Conservation (phyloP, 371 early-diverging fungal genomes). For the Coemansia sp. region DNA sequence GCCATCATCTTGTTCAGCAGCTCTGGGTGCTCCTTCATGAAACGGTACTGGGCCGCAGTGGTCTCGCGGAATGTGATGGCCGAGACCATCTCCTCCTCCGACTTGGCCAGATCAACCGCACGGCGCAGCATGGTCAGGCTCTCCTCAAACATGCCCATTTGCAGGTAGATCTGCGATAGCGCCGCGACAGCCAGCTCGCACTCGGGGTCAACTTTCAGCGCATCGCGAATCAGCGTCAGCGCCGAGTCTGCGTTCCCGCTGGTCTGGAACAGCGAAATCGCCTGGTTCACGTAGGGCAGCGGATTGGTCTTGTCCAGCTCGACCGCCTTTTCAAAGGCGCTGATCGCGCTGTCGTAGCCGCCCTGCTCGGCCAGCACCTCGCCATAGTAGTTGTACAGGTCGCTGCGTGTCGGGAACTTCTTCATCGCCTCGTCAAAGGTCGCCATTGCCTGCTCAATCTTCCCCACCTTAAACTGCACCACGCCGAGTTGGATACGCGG, state of each 20-base stretch:
- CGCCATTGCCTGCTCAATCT: slow-evolving; percentile 66
- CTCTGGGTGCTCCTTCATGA: slow-evolving; percentile 55
- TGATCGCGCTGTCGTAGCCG: slow-evolving; percentile 82
- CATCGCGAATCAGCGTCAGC: slow-evolving; percentile 75
- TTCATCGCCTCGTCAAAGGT: slow-evolving; percentile 79
- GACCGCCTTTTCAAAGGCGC: slow-evolving; percentile 91
- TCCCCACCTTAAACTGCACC: slow-evolving; percentile 89
- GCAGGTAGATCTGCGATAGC: slow-evolving; percentile 84
- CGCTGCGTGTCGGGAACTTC: slow-evolving; percentile 79
- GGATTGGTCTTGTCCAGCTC: slow-evolving; percentile 83
- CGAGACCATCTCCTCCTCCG: slow-evolving; percentile 86
- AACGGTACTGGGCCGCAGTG: slow-evolving; percentile 53
- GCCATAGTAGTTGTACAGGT: slow-evolving; percentile 95
- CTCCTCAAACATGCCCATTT: slow-evolving; percentile 81
- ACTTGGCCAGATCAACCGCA: slow-evolving; percentile 82
- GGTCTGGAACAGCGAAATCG: slow-evolving; percentile 84
- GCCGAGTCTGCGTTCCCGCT: slow-evolving; percentile 73
- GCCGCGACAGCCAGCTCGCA: slow-evolving; percentile 95
- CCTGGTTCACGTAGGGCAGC: slow-evolving; percentile 95
- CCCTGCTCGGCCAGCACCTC: slow-evolving; percentile 91
- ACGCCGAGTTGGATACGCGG: slow-evolving; percentile 94
- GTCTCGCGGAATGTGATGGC: slow-evolving; percentile 70
- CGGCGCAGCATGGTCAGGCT: slow-evolving; percentile 81
- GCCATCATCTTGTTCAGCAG: slow-evolving; percentile 51
- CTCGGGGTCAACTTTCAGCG: slow-evolving; percentile 86